Percentiles rank a stretch among this genome's conserved stretches.
These are phyloP conservation scores for Symbiodinium pilosum DNA, from an alignment of 73 alveolate genomes.

Conservation along the genomic window DNA sequence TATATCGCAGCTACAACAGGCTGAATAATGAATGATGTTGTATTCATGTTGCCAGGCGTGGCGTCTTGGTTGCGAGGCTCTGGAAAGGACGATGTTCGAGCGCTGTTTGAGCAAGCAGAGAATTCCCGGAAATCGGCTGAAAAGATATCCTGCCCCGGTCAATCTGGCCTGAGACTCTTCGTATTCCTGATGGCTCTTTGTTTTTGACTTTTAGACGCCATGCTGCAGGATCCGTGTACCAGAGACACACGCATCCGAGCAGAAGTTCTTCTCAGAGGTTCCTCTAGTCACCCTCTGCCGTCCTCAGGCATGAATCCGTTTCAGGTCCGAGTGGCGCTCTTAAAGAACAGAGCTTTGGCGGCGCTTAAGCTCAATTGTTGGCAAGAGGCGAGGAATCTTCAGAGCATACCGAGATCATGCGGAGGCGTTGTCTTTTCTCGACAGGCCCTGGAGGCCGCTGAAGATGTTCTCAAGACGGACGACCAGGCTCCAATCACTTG, in stretches of 20 bases:
- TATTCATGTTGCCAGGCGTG: slow-evolving; percentile 25
- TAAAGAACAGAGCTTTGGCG: slow-evolving; percentile 84
- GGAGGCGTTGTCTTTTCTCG: not conserved
- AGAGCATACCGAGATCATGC: not conserved
- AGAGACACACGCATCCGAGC: slow-evolving; percentile 45
- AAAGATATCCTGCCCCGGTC: too few relatives aligned
- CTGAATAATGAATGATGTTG: too few relatives aligned
- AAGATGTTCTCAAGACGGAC: slow-evolving; percentile 50
- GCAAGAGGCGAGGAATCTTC: slow-evolving; percentile 31
- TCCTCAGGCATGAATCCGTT: not conserved
- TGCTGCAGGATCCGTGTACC: slow-evolving; percentile 57
- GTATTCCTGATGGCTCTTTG: too few relatives aligned
- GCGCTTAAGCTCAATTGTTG: slow-evolving; percentile 62
- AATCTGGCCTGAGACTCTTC: too few relatives aligned
- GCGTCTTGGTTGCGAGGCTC: slow-evolving; percentile 81
- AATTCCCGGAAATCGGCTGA: too few relatives aligned
- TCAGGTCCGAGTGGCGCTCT: slow-evolving; percentile 41
- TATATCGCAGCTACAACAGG: too few relatives aligned
- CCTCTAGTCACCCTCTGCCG: not conserved
- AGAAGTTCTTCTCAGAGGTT: slow-evolving; percentile 71
- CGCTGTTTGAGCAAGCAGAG: too few relatives aligned
- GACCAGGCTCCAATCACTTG: slow-evolving; percentile 77
- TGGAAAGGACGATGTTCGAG: slow-evolving; percentile 23
- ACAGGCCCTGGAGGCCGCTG: slow-evolving; percentile 58
- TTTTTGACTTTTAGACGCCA: not conserved